These are phyloP conservation scores for Mytilinidion resinicola DNA, from an alignment of 495 filamentous ascomycete genomes.

Conservation along the genomic window DNA sequence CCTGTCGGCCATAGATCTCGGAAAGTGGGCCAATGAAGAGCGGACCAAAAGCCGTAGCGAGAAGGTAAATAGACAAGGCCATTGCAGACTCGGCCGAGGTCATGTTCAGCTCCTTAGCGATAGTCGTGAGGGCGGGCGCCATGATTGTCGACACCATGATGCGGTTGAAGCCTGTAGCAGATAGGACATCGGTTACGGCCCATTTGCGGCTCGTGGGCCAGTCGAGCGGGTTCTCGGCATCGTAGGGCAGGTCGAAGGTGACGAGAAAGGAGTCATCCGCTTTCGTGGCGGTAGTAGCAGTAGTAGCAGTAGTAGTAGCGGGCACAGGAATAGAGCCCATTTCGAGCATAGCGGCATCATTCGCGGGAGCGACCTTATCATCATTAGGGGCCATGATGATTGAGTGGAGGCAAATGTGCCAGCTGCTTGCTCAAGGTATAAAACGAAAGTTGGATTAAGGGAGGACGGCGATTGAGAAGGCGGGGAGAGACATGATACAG, in stretches of 20 bases:
- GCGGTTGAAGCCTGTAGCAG: constrained; percentile 25
- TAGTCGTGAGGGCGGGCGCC: constrained; percentile 37
- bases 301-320: too few species aligned
- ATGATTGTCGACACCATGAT: constrained; percentile 31
- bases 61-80: constrained; percentile 43
- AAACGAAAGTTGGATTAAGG: too few species aligned
- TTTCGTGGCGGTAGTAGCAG: neutral
- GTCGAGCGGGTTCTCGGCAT: constrained; percentile 17
- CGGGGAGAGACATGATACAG: too few species aligned
- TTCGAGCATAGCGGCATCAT: too few species aligned
- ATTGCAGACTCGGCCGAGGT: constrained; percentile 29
- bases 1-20: constrained; percentile 28
- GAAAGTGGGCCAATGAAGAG: constrained; percentile 29
- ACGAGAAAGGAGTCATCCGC: constrained; percentile 16
- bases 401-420: too few species aligned
- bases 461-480: too few species aligned
- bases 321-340: too few species aligned
- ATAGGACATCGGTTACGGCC: constrained; percentile 26
- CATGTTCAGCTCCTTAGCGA: constrained; percentile 38
- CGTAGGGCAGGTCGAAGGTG: constrained; percentile 9
- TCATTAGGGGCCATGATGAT: too few species aligned
- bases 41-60: constrained; percentile 34
- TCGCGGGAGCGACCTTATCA: too few species aligned
- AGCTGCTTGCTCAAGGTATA: too few species aligned
- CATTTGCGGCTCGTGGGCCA: constrained; percentile 22